A percentile compares a stretch with the other conserved stretches of the same genome.
Evolutionary conservation across 371 early-diverging fungal genomes (phyloP).

Genomic region (Mortierella sp.): DNA sequence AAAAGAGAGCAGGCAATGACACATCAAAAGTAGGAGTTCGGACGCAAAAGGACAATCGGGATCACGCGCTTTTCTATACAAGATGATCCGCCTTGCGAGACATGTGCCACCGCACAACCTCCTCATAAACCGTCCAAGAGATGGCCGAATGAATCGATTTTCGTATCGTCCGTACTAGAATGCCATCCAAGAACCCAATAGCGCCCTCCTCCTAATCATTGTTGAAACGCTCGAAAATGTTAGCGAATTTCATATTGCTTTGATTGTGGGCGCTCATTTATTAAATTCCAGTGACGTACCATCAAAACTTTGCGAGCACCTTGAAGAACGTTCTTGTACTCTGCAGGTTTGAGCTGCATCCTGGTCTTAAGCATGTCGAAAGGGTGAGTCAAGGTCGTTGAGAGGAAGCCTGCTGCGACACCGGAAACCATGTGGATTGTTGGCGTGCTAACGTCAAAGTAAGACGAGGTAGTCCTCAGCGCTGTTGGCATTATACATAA

Average conservation of each 20-base stretch:
- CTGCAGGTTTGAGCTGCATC: constrained; percentile 87
- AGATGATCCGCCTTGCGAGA: constrained; percentile 36
- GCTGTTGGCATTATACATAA: constrained; percentile 7
- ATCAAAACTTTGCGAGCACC: constrained; percentile 71
- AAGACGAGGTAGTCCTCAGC: constrained; percentile 21
- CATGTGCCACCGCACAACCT: constrained; percentile 64
- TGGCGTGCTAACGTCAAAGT: constrained; percentile 42
- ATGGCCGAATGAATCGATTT: constrained; percentile 93
- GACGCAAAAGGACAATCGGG: too few species aligned
- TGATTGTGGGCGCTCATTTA: too few species aligned
- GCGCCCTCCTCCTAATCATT: constrained; percentile 82
- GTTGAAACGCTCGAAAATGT: too few species aligned
- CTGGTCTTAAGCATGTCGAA: constrained; percentile 95
- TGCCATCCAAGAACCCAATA: constrained; percentile 87
- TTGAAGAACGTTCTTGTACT: constrained; percentile 73
- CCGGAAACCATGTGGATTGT: constrained; percentile 63
- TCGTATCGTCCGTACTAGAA: constrained; percentile 84
- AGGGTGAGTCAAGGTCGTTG: constrained; percentile 91
- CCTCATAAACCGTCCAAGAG: constrained; percentile 95
- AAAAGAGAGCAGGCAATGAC: not conserved
- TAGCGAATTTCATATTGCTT: too few species aligned
- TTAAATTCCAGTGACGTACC: too few species aligned
- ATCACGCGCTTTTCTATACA: constrained; percentile 1
- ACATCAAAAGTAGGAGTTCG: not conserved
- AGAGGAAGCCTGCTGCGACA: constrained; percentile 75